Evolutionary conservation across 225 moss, liverwort and hornwort species (phyloP).

Genomic region (Rhytidiadelphus loreus): DNA sequence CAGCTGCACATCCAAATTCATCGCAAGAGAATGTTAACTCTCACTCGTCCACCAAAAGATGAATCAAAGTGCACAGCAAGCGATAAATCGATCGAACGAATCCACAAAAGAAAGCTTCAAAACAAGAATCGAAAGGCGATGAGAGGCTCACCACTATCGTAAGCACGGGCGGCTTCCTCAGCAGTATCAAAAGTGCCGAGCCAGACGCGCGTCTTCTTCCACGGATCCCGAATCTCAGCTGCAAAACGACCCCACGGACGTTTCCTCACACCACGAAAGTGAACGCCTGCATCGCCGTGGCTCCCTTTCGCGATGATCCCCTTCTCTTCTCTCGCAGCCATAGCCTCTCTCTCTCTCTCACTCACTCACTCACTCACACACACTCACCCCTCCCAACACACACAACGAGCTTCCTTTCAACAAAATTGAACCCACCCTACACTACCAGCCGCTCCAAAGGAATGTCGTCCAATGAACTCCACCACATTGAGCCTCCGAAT

Average conservation of each 20-base stretch:
- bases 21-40: background rate
- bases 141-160: slow-evolving; percentile 35
- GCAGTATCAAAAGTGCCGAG: slow-evolving; percentile 88
- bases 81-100: background rate
- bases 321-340: slow-evolving; percentile 71
- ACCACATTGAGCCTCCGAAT: background rate
- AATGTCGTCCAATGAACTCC: background rate
- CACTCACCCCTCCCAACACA: background rate
- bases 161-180: slow-evolving; percentile 83
- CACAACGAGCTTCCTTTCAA: background rate
- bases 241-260: slow-evolving; percentile 94
- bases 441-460: background rate
- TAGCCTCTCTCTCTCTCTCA: background rate
- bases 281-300: slow-evolving; percentile 72
- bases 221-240: slow-evolving; percentile 98
- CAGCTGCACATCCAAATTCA: slow-evolving; percentile 29
- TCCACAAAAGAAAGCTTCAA: background rate
- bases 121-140: background rate
- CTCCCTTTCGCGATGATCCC: slow-evolving; percentile 37
- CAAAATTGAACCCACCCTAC: background rate
- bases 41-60: background rate
- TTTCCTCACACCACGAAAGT: slow-evolving; percentile 88
- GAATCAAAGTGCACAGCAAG: background rate
- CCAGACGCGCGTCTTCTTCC: slow-evolving; percentile 98
- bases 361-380: background rate